phyloP scores from a whole-genome alignment of 768 basidiomycete species.

The Candolleomyces efflorescens region DNA sequence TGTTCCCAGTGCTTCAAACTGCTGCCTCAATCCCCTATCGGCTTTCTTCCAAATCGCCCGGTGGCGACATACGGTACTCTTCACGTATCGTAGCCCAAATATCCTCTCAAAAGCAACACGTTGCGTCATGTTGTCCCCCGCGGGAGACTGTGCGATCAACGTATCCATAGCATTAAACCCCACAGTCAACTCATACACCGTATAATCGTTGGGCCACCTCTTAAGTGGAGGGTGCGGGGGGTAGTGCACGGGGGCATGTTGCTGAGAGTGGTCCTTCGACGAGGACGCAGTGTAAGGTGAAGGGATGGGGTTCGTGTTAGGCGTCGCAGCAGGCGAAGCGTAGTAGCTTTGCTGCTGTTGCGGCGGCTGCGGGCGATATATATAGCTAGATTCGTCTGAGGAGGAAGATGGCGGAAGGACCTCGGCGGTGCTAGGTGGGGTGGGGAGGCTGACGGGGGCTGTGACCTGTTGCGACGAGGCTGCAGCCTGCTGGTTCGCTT shows the following conservation, averaged over 20 bases:
- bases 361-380: slow-evolving; percentile 6
- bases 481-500: background rate
- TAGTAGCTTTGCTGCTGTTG: slow-evolving; percentile 14
- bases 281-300: slow-evolving; percentile 15
- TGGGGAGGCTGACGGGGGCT: slow-evolving; percentile 7
- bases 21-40: slow-evolving; percentile 36
- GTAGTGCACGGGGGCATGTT: slow-evolving; percentile 15
- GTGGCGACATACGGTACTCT: slow-evolving; percentile 70
- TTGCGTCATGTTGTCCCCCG: slow-evolving; percentile 48
- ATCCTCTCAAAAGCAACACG: slow-evolving; percentile 66
- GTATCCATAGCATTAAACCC: slow-evolving; percentile 54
- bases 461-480: background rate
- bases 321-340: slow-evolving; percentile 12
- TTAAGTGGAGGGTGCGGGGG: slow-evolving; percentile 58
- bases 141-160: slow-evolving; percentile 32
- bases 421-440: slow-evolving; percentile 6
- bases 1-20: slow-evolving; percentile 51
- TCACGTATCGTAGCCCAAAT: slow-evolving; percentile 68
- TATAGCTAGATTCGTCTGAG: slow-evolving; percentile 7
- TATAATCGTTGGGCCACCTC: slow-evolving; percentile 76
- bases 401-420: slow-evolving; percentile 8
- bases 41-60: slow-evolving; percentile 66
- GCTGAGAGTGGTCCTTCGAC: slow-evolving; percentile 7
- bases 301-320: slow-evolving; percentile 8
- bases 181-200: slow-evolving; percentile 56